Percentiles rank a stretch among this genome's conserved stretches.
Evolutionary conservation across 257 asterid genomes (phyloP).

Genomic region (Salvia rosmarinus): DNA sequence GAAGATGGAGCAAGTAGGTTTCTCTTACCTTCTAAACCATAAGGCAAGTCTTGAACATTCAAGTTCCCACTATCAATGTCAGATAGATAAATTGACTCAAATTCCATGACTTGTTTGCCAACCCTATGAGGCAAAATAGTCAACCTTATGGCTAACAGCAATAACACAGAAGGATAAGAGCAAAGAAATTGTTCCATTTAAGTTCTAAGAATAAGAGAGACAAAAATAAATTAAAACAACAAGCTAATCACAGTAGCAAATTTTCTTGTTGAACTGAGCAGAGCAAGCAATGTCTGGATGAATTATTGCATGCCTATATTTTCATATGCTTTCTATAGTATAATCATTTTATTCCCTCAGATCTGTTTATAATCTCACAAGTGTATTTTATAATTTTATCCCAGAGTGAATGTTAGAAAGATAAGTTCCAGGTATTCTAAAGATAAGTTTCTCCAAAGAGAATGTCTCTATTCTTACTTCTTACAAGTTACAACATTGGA

Average conservation of each 20-base stretch:
- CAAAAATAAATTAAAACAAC: not conserved
- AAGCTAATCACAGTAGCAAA: not conserved
- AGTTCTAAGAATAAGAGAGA: not conserved
- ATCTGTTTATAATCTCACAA: no score
- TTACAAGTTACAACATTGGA: not conserved
- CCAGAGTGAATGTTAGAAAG: not conserved
- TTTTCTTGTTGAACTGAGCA: not conserved
- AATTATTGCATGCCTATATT: not conserved
- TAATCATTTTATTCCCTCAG: no score
- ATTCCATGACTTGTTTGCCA: conserved; percentile 74
- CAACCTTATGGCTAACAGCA: conserved; percentile 4
- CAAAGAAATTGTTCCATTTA: not conserved
- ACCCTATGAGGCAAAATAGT: conserved; percentile 50
- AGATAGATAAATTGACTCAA: conserved; percentile 67
- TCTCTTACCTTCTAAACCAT: conserved; percentile 67
- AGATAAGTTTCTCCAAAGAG: conserved; percentile 1
- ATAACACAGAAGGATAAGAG: not conserved
- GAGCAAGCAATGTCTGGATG: not conserved
- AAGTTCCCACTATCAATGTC: conserved; percentile 66
- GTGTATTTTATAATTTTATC: not conserved
- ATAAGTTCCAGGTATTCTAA: not conserved
- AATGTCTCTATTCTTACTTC: no score
- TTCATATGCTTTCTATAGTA: not conserved
- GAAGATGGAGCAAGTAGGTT: conserved; percentile 17
- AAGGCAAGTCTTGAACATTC: conserved; percentile 47